Base-by-base conservation (phyloP, 1,284 basidiomycete genomes). In the Ustilago curta region DNA sequence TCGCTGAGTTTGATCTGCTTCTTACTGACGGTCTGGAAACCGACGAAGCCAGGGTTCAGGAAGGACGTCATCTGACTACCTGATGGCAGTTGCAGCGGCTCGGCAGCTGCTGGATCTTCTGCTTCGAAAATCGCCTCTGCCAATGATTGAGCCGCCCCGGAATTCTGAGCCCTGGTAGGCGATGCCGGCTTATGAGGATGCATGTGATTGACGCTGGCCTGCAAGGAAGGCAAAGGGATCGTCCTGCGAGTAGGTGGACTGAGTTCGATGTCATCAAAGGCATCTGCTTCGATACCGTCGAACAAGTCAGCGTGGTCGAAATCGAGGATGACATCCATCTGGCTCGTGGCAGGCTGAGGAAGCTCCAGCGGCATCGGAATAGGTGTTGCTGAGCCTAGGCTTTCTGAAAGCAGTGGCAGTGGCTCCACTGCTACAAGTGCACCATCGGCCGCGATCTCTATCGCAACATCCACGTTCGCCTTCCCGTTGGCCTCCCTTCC, bases 271-370 rank as follows among this genome's bases (percentile, higher is more conserved):
- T 72, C 59, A 25, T 56, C 62, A 25, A 76, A 76, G 3, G 70
- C 70, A 40, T 68, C 74, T 21, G 50, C 64, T 19, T 72, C 74
- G 44, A 76, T 65, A 0, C 66, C 74, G 8, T 72, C 70, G 42
- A 76, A 76, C 9, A 76, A 51, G 11, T 61, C 42, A 29, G 59
- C 42, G 27, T 76, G 70, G 12, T 72, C 70, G 23, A 68, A 32
- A 8, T 62, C 47, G 40, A 57, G 18, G 2, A 27, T 39, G 25
- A 39, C 31, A 9, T 67, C 64, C 16, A 39, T 21, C 14, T 39
- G 48, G 14, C 11, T 57, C 3, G 39, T 42, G 25, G 31, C 42
- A n/a, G 19, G 25, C 6, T 39, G 27, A 8, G 29, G 19, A 21
- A 49, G 39, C 35, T 61, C 45, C 19, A 27, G 25, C 2, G 19